Evolutionary conservation across 768 basidiomycete species (phyloP).

Genomic region (Cystofilobasidium capitatum): DNA sequence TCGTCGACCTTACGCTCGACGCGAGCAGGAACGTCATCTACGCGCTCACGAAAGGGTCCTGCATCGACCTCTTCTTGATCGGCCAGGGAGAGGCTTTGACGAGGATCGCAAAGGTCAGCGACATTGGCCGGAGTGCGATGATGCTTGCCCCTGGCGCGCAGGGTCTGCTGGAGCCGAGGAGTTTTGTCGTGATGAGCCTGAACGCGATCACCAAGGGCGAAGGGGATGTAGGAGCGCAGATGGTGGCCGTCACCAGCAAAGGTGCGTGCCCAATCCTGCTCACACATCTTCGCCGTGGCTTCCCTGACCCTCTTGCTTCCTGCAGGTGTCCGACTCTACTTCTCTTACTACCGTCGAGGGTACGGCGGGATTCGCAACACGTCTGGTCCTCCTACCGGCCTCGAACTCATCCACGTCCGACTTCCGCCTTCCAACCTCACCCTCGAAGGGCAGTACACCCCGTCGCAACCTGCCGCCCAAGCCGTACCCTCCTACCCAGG

Average conservation of each 20-base stretch:
- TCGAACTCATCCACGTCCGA: slow-evolving; percentile 69
- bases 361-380: slow-evolving; percentile 32
- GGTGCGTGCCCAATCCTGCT: not conserved
- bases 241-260: slow-evolving; percentile 21
- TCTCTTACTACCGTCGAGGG: slow-evolving; percentile 42
- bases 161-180: slow-evolving; percentile 8
- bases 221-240: slow-evolving; percentile 20
- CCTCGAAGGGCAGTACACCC: slow-evolving; percentile 42
- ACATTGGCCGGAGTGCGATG: slow-evolving; percentile 46
- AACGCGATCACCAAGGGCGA: slow-evolving; percentile 17
- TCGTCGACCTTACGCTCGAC: slow-evolving; percentile 60
- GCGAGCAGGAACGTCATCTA: slow-evolving; percentile 62
- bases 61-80: slow-evolving; percentile 56
- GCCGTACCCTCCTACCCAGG: slow-evolving; percentile 35
- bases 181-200: slow-evolving; percentile 10
- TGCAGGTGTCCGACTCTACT: slow-evolving; percentile 69
- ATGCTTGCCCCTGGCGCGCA: slow-evolving; percentile 51
- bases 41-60: slow-evolving; percentile 57
- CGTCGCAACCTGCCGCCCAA: slow-evolving; percentile 62
- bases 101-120: slow-evolving; percentile 26
- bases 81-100: slow-evolving; percentile 26
- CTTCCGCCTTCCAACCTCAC: slow-evolving; percentile 55
- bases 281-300: not conserved
- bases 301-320: not conserved
- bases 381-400: slow-evolving; percentile 38